phyloP scores from a whole-genome alignment of 75 land plant genomes.

The Picea glauca region DNA sequence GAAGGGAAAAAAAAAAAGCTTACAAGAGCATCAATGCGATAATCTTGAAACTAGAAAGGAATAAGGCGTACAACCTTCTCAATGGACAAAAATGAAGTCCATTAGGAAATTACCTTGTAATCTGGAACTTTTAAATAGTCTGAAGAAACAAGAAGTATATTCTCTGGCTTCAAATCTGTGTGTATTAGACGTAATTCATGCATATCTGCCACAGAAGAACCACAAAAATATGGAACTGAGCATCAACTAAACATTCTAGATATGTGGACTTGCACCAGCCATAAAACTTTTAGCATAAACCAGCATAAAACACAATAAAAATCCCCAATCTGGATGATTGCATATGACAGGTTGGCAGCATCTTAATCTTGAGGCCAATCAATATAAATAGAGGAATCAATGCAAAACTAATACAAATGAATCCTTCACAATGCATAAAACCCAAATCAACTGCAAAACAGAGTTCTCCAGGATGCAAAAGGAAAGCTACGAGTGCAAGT shows the following conservation, averaged over 20 bases:
- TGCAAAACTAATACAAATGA: not conserved
- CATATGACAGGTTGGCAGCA: not conserved
- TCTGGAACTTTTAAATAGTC: constrained; percentile 57
- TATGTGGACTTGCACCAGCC: not conserved
- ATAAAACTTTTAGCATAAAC: not conserved
- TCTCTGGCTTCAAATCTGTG: constrained; percentile 94
- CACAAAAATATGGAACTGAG: not conserved
- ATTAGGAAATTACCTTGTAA: constrained; percentile 33
- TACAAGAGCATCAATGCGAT: not conserved
- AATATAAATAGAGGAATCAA: not conserved
- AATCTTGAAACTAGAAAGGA: not conserved
- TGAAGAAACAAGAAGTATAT: constrained; percentile 83
- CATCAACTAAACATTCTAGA: not conserved
- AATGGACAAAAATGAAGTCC: not conserved
- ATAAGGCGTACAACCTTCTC: not conserved
- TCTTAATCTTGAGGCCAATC: not conserved
- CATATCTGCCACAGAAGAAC: constrained; percentile 44
- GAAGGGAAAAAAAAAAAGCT: not conserved
- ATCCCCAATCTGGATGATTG: not conserved
- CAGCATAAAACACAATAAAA: not conserved
- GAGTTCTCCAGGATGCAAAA: constrained; percentile 1
- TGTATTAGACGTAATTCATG: constrained; percentile 76
- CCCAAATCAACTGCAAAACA: not conserved
- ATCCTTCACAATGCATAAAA: not conserved
- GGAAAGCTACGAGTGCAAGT: not conserved